Base-by-base conservation (phyloP, 345 rosid genomes). In the Pistacia atlantica region DNA sequence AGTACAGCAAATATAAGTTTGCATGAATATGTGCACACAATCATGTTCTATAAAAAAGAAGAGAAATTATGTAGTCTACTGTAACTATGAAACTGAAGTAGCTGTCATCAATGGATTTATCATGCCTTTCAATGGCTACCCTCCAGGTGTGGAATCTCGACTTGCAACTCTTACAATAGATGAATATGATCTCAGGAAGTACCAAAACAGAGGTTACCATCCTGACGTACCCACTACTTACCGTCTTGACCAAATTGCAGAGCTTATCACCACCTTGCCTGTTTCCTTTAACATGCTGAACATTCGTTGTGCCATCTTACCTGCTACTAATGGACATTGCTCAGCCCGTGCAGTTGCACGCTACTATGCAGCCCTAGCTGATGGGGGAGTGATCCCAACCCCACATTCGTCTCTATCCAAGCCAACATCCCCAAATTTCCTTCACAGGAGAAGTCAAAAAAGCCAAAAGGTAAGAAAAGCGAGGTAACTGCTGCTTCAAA, bases 341-440 rank as follows among this genome's bases (percentile, higher is more conserved):
- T 95, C 98, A 45, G 98, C 98, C 60, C 94, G 98, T 81, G 99
- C 99, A 55, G 93, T 95, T 83, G 97, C 99, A 20, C 93, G 97
- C 37, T 95, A 93, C 85, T 95, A 95, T 86, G 99, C 99, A 74
- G 78, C 97, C 63, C 84, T 93, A 45, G 98, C 77, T 60, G 91
- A 92, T 75, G 88, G 91, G 25, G 99, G 99, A 67, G 61, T 81
- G 63, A 84, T 90, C 59, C 96, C 97, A 59, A 92, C 89, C 2
- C 89, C 89, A 20, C 98, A 95, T 89, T 89, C 97, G 57, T 81
- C 88, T 69, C 65, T 72, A 38, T 90, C 94, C 68, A 82, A 77
- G 76, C 99, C 98, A 69, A 89, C 82, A 85, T 82, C 69, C 98
- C 97, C 9, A 85, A 86, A 79, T 89, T 90, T 83, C 51, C 93